Conservation (phyloP, 805 yeast genomes). For the Wickerhamiella domercqiae region DNA sequence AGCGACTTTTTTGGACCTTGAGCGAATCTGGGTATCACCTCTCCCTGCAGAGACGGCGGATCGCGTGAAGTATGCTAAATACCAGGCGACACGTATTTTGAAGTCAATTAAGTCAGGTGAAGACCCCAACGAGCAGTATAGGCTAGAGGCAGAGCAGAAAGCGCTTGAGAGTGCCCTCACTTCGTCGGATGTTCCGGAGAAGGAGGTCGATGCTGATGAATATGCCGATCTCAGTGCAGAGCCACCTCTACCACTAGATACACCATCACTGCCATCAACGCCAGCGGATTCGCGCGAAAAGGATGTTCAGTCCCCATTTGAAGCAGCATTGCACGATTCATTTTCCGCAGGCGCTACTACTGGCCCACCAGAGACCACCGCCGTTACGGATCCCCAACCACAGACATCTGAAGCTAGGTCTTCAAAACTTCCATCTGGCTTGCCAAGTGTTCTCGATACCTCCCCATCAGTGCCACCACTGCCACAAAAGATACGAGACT, state of each 20-base stretch:
- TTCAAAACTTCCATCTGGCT: neutral
- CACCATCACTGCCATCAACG: neutral
- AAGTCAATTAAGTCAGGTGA: constrained; percentile 33
- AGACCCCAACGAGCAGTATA: constrained; percentile 43
- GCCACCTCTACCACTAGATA: neutral
- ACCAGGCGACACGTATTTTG: constrained; percentile 43
- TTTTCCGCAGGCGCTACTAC: neutral
- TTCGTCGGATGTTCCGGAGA: constrained; percentile 5
- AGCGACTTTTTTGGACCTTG: constrained; percentile 36
- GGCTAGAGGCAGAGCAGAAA: constrained; percentile 20
- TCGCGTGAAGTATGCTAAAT: constrained; percentile 47
- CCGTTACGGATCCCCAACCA: no score
- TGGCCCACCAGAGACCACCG: neutral
- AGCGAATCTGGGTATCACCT: constrained; percentile 26
- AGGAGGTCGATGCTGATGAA: constrained; percentile 8
- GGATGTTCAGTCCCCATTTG: neutral
- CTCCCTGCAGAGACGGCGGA: constrained; percentile 24
- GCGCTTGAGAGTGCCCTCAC: constrained; percentile 4
- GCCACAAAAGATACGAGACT: neutral
- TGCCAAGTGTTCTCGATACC: neutral
- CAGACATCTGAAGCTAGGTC: neutral
- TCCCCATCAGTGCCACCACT: neutral
- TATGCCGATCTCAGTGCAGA: neutral
- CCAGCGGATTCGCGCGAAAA: neutral
- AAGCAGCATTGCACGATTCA: neutral